These are phyloP conservation scores for Cokeromyces recurvatus DNA, from an alignment of 371 early-diverging fungal genomes.

Conservation along the genomic window DNA sequence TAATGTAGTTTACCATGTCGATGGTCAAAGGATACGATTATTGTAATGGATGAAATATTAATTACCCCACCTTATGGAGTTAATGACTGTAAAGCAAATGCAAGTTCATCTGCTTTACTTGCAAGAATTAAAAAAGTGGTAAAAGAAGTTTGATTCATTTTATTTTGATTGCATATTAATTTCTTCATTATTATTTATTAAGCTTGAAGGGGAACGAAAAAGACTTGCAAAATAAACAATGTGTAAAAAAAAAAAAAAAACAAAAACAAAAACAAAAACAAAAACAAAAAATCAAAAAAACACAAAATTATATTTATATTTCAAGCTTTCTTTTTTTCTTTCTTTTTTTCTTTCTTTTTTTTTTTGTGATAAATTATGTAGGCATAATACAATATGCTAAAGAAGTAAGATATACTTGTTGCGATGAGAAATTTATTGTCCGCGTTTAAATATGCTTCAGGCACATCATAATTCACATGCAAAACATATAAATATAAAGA, in stretches of 20 bases:
- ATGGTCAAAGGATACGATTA: constrained; percentile 73
- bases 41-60: constrained; percentile 80
- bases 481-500: neutral
- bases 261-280: neutral
- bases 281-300: neutral
- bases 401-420: too few species aligned
- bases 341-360: too few species aligned
- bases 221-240: constrained; percentile 24
- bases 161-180: neutral
- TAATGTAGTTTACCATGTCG: constrained; percentile 68
- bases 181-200: neutral
- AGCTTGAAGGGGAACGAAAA: constrained; percentile 57
- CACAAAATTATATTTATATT: too few species aligned
- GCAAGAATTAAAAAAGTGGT: constrained; percentile 78
- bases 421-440: too few species aligned
- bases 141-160: constrained; percentile 11
- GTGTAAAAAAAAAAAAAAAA: neutral
- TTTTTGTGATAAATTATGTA: too few species aligned
- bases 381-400: too few species aligned
- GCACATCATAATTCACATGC: too few species aligned
- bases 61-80: constrained; percentile 73
- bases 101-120: constrained; percentile 49
- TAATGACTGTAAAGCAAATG: constrained; percentile 65
- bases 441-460: too few species aligned
- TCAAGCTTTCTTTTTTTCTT: too few species aligned